Evolutionary conservation across 345 rosid genomes (phyloP).

Genomic region (Mallotus nudiflorus): DNA sequence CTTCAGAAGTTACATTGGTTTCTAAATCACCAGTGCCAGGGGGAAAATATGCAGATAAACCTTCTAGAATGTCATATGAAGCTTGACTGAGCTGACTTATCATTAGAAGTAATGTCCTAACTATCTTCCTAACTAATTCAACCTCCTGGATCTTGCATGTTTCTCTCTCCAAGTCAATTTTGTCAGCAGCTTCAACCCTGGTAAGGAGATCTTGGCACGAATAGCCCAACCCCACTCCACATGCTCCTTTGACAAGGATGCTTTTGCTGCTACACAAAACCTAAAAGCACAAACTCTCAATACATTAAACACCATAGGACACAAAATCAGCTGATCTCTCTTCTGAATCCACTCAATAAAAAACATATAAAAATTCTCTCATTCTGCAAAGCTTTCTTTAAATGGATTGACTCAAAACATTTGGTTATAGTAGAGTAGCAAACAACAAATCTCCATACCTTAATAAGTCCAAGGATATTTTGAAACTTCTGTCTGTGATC

Average conservation of each 20-base stretch:
- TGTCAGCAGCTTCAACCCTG: slow-evolving; percentile 47
- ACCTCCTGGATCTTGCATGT: slow-evolving; percentile 59
- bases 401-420: background rate
- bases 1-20: slow-evolving; percentile 36
- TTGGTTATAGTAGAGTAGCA: slow-evolving; percentile 14
- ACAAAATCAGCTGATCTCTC: background rate
- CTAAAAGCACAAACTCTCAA: slow-evolving; percentile 41
- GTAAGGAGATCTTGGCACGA: slow-evolving; percentile 78
- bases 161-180: slow-evolving; percentile 45
- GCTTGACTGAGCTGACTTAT: slow-evolving; percentile 44
- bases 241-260: slow-evolving; percentile 86
- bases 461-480: slow-evolving; percentile 66
- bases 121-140: slow-evolving; percentile 56
- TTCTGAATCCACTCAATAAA: background rate
- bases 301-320: background rate
- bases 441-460: slow-evolving; percentile 47
- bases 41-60: slow-evolving; percentile 48
- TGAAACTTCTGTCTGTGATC: slow-evolving; percentile 78
- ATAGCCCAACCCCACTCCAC: slow-evolving; percentile 88
- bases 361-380: background rate
- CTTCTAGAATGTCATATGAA: slow-evolving; percentile 48
- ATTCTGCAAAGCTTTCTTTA: slow-evolving; percentile 7
- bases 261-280: slow-evolving; percentile 81
- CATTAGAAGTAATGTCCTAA: slow-evolving; percentile 50
- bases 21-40: slow-evolving; percentile 29